phyloP scores from a whole-genome alignment of 208 protist species.

The Wallacemonas collosoma region DNA sequence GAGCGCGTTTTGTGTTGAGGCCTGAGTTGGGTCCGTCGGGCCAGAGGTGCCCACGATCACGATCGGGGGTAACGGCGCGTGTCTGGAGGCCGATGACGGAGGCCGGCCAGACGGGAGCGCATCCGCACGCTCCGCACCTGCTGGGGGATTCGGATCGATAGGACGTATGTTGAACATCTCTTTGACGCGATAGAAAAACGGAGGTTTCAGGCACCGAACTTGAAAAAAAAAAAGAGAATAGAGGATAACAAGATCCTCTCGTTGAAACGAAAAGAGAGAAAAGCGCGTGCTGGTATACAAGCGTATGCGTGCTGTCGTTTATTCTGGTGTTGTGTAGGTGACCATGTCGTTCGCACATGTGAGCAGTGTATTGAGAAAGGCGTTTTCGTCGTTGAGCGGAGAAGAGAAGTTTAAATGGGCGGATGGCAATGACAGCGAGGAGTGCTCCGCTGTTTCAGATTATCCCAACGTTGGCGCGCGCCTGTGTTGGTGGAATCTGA shows the following conservation, averaged over 20 bases:
- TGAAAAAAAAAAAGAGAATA: background rate
- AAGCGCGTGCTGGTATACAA: background rate
- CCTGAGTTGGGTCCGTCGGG: background rate
- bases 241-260: background rate
- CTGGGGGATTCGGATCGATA: background rate
- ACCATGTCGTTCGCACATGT: too few relatives aligned
- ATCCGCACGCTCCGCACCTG: background rate
- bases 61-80: constrained; percentile 1
- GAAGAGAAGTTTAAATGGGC: too few relatives aligned
- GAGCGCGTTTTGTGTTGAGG: background rate
- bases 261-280: constrained; percentile 19
- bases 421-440: too few relatives aligned
- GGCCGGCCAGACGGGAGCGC: background rate
- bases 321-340: too few relatives aligned
- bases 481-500: too few relatives aligned
- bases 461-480: too few relatives aligned
- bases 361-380: too few relatives aligned
- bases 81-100: background rate
- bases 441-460: too few relatives aligned
- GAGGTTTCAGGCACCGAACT: background rate
- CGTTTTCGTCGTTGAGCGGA: too few relatives aligned
- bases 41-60: constrained; percentile 1
- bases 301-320: too few relatives aligned
- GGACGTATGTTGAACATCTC: background rate
- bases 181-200: background rate